phyloP scores from a whole-genome alignment of 106 monocot genomes.

The Dendrobium chrysotoxum region DNA sequence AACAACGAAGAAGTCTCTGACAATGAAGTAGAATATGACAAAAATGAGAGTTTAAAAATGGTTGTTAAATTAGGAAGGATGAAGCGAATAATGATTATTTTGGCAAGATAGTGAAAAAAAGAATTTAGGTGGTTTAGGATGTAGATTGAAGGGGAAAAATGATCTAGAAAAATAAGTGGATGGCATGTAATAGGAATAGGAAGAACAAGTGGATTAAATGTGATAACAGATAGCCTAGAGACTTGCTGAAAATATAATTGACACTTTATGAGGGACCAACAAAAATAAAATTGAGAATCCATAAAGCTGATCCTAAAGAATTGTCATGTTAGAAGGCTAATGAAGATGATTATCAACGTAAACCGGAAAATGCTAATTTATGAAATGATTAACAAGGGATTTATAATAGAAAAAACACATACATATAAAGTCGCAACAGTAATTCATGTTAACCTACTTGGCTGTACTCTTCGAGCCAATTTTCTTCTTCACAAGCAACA shows the following conservation, averaged over 20 bases:
- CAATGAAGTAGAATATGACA: not conserved
- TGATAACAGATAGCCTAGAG: not conserved
- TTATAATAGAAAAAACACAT: not conserved
- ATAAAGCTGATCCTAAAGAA: not conserved
- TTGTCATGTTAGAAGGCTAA: not conserved
- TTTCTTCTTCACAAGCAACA: constrained; percentile 86
- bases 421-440: too few species aligned
- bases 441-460: constrained; percentile 30
- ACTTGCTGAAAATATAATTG: not conserved
- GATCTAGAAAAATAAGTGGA: not conserved
- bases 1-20: not conserved
- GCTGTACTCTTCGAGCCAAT: constrained; percentile 91
- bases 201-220: not conserved
- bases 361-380: not conserved
- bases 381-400: not conserved
- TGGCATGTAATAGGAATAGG: too few species aligned
- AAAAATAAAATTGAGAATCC: not conserved
- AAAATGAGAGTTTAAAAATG: not conserved
- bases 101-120: not conserved
- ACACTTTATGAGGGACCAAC: not conserved
- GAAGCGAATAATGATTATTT: not conserved
- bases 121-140: not conserved
- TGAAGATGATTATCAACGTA: not conserved
- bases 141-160: not conserved
- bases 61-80: not conserved